Evolutionary conservation across 306 rosid genomes (phyloP), one percentile per base, ranked within the genome.

Genomic region (Cajanus cajan): DNA sequence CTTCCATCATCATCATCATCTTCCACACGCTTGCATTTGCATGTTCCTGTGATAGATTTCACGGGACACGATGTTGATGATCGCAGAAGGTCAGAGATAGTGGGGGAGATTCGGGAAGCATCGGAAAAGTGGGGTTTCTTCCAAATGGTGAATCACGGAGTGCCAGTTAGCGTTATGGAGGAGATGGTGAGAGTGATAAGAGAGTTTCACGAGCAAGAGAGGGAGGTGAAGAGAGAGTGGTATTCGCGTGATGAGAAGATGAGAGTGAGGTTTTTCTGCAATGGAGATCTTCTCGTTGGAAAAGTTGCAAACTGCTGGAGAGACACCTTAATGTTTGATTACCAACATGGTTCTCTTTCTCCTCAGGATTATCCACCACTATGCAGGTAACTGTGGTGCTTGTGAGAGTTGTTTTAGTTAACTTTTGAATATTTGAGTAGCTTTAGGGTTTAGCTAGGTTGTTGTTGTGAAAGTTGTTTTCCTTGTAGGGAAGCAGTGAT

Each of bases 221-320:
- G 21, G 34, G 96, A 88, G 82, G 80, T 79, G 84, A 94, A 90
- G 87, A 85, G 84, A 78, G 79, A 83, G 64, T 88, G 93, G 96
- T 94, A 92, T 78, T 92, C 93, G 1, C 87, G 98, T 7, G 93
- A 94, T 72, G 50, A 74, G 0, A 82, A 80, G 50, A 45, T 73
- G 14, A 78, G 67, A 54, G 90, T 94, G 0, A 86, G 88, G 73
- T 90, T 76, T 71, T 89, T 90, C 82, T 66, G 93, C 82, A 91
- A 94, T 64, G 93, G 93, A 12, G 91, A 90, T 78, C 87, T 91
- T 31, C 44, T 86, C 19, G 85, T 90, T 12, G 85, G 97, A 1
- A 88, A 86, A 84, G 76, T 91, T 21, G 96, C 97, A 33, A 89
- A 88, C 11, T 94, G 98, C n/a, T n/a, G n/a, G 98, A 90, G 97